phyloP scores from a whole-genome alignment of 2,329 filamentous ascomycete species.

The Parascedosporium putredinis region DNA sequence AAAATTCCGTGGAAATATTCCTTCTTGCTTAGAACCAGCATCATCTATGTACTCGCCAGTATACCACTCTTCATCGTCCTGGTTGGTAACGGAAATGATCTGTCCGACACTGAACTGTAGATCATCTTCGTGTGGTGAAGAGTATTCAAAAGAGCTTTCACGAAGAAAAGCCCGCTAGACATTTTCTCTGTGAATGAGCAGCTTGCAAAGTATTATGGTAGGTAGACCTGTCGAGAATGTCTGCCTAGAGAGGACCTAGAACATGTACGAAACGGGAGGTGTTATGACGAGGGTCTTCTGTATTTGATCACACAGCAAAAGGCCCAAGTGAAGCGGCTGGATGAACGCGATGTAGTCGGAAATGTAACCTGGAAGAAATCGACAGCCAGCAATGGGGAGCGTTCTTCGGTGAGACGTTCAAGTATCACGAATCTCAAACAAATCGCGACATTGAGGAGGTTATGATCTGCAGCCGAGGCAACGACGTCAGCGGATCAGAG shows the following conservation, averaged over 20 bases:
- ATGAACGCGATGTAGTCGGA: neutral
- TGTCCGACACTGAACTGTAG: slow-evolving; percentile 77
- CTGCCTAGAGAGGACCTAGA: too few species aligned
- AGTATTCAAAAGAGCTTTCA: slow-evolving; percentile 96
- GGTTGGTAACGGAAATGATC: slow-evolving; percentile 85
- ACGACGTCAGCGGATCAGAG: slow-evolving; percentile 41
- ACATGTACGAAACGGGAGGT: too few species aligned
- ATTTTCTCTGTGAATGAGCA: slow-evolving; percentile 9
- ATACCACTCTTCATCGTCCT: slow-evolving; percentile 93
- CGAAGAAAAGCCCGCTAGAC: slow-evolving; percentile 58
- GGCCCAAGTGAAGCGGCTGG: neutral
- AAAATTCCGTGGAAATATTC: slow-evolving; percentile 93
- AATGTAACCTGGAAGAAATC: neutral
- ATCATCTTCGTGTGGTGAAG: slow-evolving; percentile 88
- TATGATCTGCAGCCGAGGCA: slow-evolving; percentile 26
- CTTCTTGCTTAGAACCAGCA: slow-evolving; percentile 62
- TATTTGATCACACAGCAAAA: too few species aligned
- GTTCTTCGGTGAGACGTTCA: neutral
- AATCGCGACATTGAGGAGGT: slow-evolving; percentile 16
- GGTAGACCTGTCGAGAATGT: too few species aligned
- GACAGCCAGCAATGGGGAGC: neutral
- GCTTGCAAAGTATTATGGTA: too few species aligned
- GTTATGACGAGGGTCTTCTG: too few species aligned
- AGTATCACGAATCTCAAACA: slow-evolving; percentile 9
- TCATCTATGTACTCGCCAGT: slow-evolving; percentile 76